These are phyloP conservation scores for Aspergillus sparsus DNA, from an alignment of 495 filamentous ascomycete species.

Conservation along the genomic window DNA sequence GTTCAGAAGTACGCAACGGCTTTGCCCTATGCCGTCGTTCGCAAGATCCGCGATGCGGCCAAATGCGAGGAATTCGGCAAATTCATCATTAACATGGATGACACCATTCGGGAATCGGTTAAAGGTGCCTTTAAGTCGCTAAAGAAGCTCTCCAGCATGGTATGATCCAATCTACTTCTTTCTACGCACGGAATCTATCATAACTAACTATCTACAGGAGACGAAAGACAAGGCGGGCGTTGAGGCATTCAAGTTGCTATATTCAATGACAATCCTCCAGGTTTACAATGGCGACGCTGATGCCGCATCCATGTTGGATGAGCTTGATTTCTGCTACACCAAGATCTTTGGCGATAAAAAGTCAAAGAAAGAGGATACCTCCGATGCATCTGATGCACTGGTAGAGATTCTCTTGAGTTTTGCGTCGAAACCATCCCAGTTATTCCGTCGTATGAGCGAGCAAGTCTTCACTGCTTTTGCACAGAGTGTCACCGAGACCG, in stretches of 20 bases:
- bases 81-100: constrained; percentile 62
- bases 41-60: constrained; percentile 48
- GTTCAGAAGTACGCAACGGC: constrained; percentile 54
- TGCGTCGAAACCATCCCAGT: constrained; percentile 77
- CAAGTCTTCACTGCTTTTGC: constrained; percentile 85
- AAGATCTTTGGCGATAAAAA: constrained; percentile 54
- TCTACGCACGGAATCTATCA: not conserved
- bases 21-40: constrained; percentile 54
- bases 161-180: constrained; percentile 22
- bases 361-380: constrained; percentile 51
- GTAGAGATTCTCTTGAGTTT: constrained; percentile 88
- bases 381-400: constrained; percentile 70
- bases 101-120: constrained; percentile 58
- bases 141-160: constrained; percentile 65
- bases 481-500: constrained; percentile 64
- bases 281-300: constrained; percentile 88
- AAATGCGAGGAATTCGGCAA: constrained; percentile 45
- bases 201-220: constrained; percentile 30
- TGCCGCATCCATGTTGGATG: constrained; percentile 71
- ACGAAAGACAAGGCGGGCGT: constrained; percentile 40
- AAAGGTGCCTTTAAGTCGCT: constrained; percentile 65
- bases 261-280: constrained; percentile 82
- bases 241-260: constrained; percentile 74
- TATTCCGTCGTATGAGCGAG: constrained; percentile 83
- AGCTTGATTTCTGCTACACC: constrained; percentile 70